Evolutionary conservation across 148 eudicot genomes (phyloP).

Genomic region (Suaeda aralocaspica): DNA sequence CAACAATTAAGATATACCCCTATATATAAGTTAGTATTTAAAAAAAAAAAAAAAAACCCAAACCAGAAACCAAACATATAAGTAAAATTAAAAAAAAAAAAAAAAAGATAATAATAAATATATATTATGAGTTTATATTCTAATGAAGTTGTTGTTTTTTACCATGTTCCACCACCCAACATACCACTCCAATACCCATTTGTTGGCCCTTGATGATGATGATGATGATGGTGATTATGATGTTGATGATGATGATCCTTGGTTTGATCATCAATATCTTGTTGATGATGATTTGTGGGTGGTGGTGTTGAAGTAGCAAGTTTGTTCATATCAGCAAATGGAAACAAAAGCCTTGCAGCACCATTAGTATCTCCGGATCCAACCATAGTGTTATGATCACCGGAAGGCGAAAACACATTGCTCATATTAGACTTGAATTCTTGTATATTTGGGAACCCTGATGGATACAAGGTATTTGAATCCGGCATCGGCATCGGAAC

Average conservation of each 20-base stretch:
- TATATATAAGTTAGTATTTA: conserved; percentile 24
- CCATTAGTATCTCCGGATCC: conserved; percentile 24
- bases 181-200: conserved; percentile 48
- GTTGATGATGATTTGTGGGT: conserved; percentile 21
- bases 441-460: conserved; percentile 49
- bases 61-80: conserved; percentile 17
- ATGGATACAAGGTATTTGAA: conserved; percentile 33
- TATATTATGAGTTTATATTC: conserved; percentile 8
- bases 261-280: conserved; percentile 39
- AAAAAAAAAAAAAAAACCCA: background rate
- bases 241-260: conserved; percentile 36
- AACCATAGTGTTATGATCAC: conserved; percentile 16
- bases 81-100: background rate
- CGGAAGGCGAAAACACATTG: conserved; percentile 26
- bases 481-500: conserved; percentile 33
- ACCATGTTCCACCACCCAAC: conserved; percentile 55
- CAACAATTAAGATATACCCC: conserved; percentile 22
- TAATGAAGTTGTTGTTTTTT: background rate
- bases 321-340: conserved; percentile 50
- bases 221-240: conserved; percentile 21
- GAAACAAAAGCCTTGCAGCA: conserved; percentile 46
- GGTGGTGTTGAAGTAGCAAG: conserved; percentile 24
- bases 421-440: conserved; percentile 50
- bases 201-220: conserved; percentile 28
- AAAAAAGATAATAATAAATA: background rate